phyloP scores from a whole-genome alignment of 2,329 filamentous ascomycete genomes.

The Botrytis fragariae region DNA sequence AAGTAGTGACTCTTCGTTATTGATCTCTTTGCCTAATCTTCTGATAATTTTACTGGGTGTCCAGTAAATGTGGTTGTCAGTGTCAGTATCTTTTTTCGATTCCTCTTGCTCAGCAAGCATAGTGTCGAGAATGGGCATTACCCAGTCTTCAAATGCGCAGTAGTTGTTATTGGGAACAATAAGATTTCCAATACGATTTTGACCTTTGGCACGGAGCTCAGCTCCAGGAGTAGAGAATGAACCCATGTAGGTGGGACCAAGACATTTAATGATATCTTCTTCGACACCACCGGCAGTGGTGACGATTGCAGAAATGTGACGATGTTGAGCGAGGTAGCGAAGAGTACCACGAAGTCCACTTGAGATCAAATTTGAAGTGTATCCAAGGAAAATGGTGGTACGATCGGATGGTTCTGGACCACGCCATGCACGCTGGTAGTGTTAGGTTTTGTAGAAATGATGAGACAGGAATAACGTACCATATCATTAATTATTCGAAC shows the following conservation, averaged over 20 bases:
- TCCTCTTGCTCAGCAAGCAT: constrained; percentile 94
- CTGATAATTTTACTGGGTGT: constrained; percentile 91
- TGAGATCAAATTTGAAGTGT: constrained; percentile 96
- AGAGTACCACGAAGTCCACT: constrained; percentile 89
- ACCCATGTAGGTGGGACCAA: constrained; percentile 89
- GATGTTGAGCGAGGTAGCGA: constrained; percentile 89
- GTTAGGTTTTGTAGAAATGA: neutral
- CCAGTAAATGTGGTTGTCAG: constrained; percentile 66
- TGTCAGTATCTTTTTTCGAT: constrained; percentile 56
- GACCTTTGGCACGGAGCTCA: constrained; percentile 74
- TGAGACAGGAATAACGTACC: constrained; percentile 50
- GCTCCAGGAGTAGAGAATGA: constrained; percentile 77
- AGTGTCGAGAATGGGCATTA: constrained; percentile 88
- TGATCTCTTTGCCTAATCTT: constrained; percentile 88
- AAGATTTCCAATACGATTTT: constrained; percentile 95
- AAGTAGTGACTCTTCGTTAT: constrained; percentile 85
- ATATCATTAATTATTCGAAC: constrained; percentile 93
- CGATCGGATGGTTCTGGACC: constrained; percentile 74
- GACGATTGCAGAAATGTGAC: constrained; percentile 88
- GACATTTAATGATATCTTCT: constrained; percentile 98
- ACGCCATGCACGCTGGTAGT: constrained; percentile 67
- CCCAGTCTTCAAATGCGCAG: constrained; percentile 96
- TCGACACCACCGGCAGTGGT: constrained; percentile 94
- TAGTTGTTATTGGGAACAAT: constrained; percentile 97
- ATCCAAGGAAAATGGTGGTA: constrained; percentile 95